Evolutionary conservation across 202 grass and related monocot genomes (phyloP).

Genomic region (Eragrostis tef): DNA sequence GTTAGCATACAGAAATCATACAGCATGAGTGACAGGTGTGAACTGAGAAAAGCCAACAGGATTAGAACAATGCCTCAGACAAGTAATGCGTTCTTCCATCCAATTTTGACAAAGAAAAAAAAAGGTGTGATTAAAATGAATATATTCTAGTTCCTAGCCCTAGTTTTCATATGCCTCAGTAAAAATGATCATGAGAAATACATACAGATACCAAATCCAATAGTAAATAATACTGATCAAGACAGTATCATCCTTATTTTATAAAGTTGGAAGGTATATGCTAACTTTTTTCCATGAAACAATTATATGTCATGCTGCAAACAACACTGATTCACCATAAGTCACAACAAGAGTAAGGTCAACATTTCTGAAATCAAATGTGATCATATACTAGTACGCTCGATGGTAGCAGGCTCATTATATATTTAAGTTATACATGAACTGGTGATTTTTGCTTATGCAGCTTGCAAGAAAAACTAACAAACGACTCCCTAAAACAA

Average conservation of each 20-base stretch:
- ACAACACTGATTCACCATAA: slow-evolving; percentile 9
- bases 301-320: slow-evolving; percentile 1
- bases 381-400: not conserved
- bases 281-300: slow-evolving; percentile 27
- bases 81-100: not conserved
- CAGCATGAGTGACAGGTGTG: not conserved
- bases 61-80: not conserved
- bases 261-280: not conserved
- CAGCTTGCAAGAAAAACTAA: slow-evolving; percentile 5
- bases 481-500: not conserved
- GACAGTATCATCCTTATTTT: slow-evolving; percentile 13
- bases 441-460: not conserved
- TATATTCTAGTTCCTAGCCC: not conserved
- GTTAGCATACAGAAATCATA: slow-evolving; percentile 14
- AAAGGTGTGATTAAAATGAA: not conserved
- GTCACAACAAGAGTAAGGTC: not conserved
- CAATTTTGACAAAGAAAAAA: not conserved
- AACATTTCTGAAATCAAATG: slow-evolving; percentile 23
- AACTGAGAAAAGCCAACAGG: not conserved
- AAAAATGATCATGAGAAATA: slow-evolving; percentile 10
- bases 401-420: not conserved
- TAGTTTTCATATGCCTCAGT: slow-evolving; percentile 1
- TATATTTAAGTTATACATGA: not conserved
- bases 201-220: slow-evolving; percentile 12
- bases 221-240: slow-evolving; percentile 11